Evolutionary conservation across 805 yeast genomes (phyloP), one percentile per base, ranked within the genome.

Genomic region (Torulaspora gathmanii): DNA sequence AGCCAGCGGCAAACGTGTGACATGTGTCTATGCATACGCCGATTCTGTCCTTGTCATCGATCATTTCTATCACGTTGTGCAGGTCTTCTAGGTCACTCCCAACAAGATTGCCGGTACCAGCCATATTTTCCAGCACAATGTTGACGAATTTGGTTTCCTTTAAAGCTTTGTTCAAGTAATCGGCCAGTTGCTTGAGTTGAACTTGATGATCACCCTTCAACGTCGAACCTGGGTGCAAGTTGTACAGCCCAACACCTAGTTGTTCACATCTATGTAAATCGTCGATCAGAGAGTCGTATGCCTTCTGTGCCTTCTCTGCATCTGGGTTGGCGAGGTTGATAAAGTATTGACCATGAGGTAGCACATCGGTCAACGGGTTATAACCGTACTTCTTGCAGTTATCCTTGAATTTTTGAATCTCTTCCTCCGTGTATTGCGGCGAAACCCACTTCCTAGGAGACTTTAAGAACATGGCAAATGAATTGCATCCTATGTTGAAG

Each of bases 1-100:
- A 90, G 1, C 99, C 99, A 1, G 98, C 96, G 0, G 98, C 96
- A 71, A 86, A 89, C 0, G 96, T 74, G 65, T 93, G 99, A 63
- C 99, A 93, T 0, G 98, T 93, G 63, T 93, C 99, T 12, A 93
- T 74, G 62, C 99, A 93, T 1, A 93, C 95, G 3, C 99, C 98
- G n/a, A 93, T 82, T 45, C 99, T 73, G 1, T 68, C 61, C 64
- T 90, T 90, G 58, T 89, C 78, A 1, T 88, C 84, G n/a, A 93
- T 77, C 72, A 79, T 59, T 29, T 78, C 83, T 35, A 93, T 87
- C 12, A 93, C 90, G 17, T 75, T 77, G 23, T 74, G 70, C 38
- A 93, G 71, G 58, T 93, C 98, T 52, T 84, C 79, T 23, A 91
- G 67, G 33, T 77, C 72, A 3, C 91, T 82, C 1, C 98, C 99